Base-by-base conservation (phyloP, 108 stramenopile genomes). In the Aurantiochytrium sp. region DNA sequence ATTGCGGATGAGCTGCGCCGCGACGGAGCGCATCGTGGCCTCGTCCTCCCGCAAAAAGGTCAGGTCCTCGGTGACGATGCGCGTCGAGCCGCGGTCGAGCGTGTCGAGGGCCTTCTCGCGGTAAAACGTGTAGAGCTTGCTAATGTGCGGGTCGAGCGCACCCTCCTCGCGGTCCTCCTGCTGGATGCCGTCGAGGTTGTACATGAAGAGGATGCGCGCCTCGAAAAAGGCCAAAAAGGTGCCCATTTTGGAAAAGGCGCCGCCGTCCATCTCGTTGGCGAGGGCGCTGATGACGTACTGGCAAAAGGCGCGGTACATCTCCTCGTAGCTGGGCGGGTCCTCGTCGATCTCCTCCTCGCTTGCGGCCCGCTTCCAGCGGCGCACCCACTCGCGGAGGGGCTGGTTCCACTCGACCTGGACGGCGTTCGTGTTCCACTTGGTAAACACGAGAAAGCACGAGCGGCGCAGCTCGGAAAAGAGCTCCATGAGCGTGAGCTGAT, bases 381-480 rank as follows among this genome's bases (percentile, higher is more conserved):
- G 73, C 6, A 81, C 73, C 73, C 73, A 81, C 10, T 81, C 73
- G 36, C 73, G 73, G 19, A 81, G 39, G 39, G 73, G 73, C 24
- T 81, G 12, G 73, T 81, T 81, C 73, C 73, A 81, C 73, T 81
- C 73, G n/a, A 81, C 73, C 30, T 81, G 73, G 45, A 81, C 73
- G 1, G 73, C 39, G 3, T 81, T 81, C 2, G 73, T 81, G 45
- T 81, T 81, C 73, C 73, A 81, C 30, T 81, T 81, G n/a, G 73
- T 81, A 24, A 81, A 81, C 19, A 81, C 73, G 19, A 81, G 45
- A 48, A 81, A 81, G 45, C 73, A 81, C n/a, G 73, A 81, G 73
- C 73, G 73, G 45, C 73, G 73, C 21, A 81, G 73, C 45, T 81
- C 73, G 73, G 73, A 81, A 48, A 81, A 81, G 0, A 81, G 73